phyloP scores from a whole-genome alignment of 768 basidiomycete genomes.

The Phylloporus arenicola region DNA sequence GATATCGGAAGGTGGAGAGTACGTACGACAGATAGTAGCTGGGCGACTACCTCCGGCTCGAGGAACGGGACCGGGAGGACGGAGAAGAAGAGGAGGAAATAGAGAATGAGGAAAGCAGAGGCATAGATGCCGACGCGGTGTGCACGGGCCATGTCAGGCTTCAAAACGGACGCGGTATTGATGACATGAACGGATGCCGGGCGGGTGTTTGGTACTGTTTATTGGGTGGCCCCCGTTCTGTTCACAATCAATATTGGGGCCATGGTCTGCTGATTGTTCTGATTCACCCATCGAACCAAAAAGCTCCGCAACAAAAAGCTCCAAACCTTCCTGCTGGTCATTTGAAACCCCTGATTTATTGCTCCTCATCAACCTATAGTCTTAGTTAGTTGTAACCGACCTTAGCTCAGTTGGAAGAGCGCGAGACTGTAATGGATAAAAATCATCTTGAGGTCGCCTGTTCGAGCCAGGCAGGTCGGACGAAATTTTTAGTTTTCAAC shows the following conservation, averaged over 20 bases:
- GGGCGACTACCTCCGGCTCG: slow-evolving; percentile 1
- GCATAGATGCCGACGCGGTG: slow-evolving; percentile 42
- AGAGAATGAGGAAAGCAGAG: slow-evolving; percentile 41
- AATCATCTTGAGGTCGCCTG: slow-evolving; percentile 52
- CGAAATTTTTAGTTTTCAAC: neutral
- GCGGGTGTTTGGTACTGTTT: neutral
- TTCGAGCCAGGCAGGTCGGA: slow-evolving; percentile 60
- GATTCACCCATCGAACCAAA: too few species aligned
- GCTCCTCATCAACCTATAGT: neutral
- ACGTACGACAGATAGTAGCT: slow-evolving; percentile 17
- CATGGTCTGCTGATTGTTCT: too few species aligned
- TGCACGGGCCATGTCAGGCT: slow-evolving; percentile 1
- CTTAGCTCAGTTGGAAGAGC: slow-evolving; percentile 47
- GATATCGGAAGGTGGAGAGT: neutral
- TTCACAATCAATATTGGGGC: too few species aligned
- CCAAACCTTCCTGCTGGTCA: neutral
- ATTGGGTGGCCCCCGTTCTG: neutral
- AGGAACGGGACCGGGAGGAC: slow-evolving; percentile 13
- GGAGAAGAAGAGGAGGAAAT: slow-evolving; percentile 25
- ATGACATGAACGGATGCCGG: neutral
- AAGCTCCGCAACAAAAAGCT: neutral
- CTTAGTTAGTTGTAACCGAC: neutral
- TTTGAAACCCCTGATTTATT: neutral
- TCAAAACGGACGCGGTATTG: neutral
- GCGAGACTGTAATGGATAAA: slow-evolving; percentile 36